Conservation (phyloP, 73 alveolate species). For the Paramecium biaurelia region DNA sequence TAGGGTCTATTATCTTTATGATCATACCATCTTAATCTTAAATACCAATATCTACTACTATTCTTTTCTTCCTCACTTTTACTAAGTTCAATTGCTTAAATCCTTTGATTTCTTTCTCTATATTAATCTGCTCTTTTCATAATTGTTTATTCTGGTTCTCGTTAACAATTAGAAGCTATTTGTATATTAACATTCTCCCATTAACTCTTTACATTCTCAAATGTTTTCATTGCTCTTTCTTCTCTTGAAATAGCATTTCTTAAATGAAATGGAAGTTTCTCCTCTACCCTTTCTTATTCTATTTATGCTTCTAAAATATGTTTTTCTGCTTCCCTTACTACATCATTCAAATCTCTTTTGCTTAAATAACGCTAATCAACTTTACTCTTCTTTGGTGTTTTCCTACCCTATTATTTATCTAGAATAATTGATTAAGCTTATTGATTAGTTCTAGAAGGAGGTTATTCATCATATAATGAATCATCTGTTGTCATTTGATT, state of each 20-base stretch:
- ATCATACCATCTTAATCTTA: conserved; percentile 43
- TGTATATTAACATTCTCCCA: not conserved
- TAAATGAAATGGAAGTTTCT: not conserved
- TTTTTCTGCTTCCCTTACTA: not conserved
- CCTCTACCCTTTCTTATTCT: not conserved
- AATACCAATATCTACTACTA: conserved; percentile 11
- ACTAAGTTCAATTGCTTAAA: not conserved
- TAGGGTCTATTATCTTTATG: conserved; percentile 15
- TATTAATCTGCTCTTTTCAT: conserved; percentile 7
- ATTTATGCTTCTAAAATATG: not conserved
- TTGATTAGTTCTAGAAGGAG: not conserved
- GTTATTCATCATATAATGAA: not conserved
- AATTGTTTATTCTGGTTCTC: conserved; percentile 12
- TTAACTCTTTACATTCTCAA: not conserved
- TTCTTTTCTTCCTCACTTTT: not conserved
- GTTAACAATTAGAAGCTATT: not conserved
- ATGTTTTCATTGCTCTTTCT: not conserved
- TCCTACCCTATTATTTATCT: not conserved
- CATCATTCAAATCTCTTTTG: not conserved
- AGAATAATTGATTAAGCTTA: not conserved
- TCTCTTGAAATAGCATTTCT: not conserved
- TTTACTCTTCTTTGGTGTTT: conserved; percentile 38
- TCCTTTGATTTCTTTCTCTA: not conserved
- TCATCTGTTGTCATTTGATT: not conserved
- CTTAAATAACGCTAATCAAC: not conserved